Evolutionary conservation across 2,329 filamentous ascomycete species (phyloP), one percentile per base, ranked within the genome.

Genomic region (Aspergillus pseudotamarii): DNA sequence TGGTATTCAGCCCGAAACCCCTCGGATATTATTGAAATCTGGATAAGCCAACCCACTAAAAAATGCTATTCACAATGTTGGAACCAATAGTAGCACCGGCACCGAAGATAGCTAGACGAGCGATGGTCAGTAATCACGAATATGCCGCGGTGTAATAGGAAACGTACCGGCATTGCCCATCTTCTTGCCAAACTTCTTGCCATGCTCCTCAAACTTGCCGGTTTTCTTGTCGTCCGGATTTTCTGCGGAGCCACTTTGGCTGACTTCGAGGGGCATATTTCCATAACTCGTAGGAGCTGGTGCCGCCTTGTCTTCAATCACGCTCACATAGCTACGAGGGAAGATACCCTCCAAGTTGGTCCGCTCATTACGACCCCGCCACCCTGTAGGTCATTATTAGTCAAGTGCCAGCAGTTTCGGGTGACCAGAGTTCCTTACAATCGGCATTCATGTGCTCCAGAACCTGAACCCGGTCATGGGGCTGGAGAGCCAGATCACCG

Each of bases 161-260:
- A 65, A 78, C 78, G 61, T 79, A 79, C 81, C 80, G 60, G 88
- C 88, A 76, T 90, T 89, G 38, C 94, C 94, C 73, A 94, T 78
- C 84, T 97, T 98, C 87, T 96, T 96, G 69, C 94, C 94, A 79
- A 97, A 91, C 82, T 97, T 97, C 88, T 97, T 97, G 61, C 92
- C 93, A 61, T 89, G 86, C 78, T 92, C 85, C 66, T 88, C 85
- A 19, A 89, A 82, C 82, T 95, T 95, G 75, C 83, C 84, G 10
- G 79, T 80, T 70, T 76, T 80, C 69, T 80, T 82, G 64, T 76
- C 81, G 66, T 76, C 76, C 59, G 70, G 69, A 34, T 71, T 75
- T 64, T 76, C 76, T 67, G 69, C 76, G 59, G 83, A 84, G 58
- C 82, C 82, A 48, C 72, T 71, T 71, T 92, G 84, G 43, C 88